A percentile compares a stretch with the other conserved stretches of the same genome.
These are phyloP conservation scores for Mycena sp. DNA, from an alignment of 1,284 basidiomycete species.

Conservation along the genomic window DNA sequence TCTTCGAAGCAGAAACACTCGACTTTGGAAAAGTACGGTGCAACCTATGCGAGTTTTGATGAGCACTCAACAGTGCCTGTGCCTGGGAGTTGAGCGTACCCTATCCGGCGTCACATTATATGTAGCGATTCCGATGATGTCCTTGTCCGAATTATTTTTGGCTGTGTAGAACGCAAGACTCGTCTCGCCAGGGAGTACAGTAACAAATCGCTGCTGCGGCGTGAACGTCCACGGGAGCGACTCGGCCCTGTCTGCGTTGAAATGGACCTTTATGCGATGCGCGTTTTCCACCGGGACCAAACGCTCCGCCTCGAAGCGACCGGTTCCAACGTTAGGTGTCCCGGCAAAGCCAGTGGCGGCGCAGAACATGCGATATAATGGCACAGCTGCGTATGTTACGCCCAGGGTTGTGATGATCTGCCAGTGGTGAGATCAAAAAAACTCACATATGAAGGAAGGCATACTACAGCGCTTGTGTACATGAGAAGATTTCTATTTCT, in stretches of 20 bases:
- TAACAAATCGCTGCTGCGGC: conserved; percentile 91
- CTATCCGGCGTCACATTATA: conserved; percentile 96
- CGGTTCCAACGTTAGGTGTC: conserved; percentile 89
- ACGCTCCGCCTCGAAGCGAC: conserved; percentile 83
- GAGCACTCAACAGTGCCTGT: neutral
- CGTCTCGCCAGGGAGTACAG: conserved; percentile 95
- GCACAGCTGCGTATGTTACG: conserved; percentile 95
- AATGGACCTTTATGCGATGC: conserved; percentile 90
- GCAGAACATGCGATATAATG: conserved; percentile 97
- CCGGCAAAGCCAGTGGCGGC: conserved; percentile 97
- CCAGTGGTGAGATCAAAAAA: conserved; percentile 3
- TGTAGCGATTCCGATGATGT: conserved; percentile 98
- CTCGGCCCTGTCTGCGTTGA: conserved; percentile 93
- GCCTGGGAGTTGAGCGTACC: conserved; percentile 61
- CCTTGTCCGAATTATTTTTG: conserved; percentile 85
- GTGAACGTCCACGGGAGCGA: conserved; percentile 94
- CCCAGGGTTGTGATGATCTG: conserved; percentile 87
- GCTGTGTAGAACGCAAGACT: conserved; percentile 97
- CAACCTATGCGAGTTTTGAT: conserved; percentile 66
- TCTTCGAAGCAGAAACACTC: conserved; percentile 99
- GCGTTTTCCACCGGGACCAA: conserved; percentile 80
- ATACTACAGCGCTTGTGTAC: conserved; percentile 82
- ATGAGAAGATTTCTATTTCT: conserved; percentile 77
- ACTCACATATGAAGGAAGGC: conserved; percentile 37
- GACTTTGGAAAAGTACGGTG: conserved; percentile 99